These are phyloP conservation scores for Theobroma cacao DNA, from an alignment of 345 rosid genomes.

Conservation along the genomic window DNA sequence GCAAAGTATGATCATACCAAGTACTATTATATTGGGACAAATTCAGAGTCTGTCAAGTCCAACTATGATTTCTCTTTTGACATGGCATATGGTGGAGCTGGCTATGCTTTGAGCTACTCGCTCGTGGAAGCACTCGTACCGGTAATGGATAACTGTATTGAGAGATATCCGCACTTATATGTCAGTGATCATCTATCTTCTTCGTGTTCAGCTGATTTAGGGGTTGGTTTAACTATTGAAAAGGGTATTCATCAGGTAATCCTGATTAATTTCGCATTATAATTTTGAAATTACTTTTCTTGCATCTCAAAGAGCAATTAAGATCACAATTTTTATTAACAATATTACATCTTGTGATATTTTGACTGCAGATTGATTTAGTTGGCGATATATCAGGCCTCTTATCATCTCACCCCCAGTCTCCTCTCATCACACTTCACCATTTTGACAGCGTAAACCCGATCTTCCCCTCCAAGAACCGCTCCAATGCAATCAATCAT, in stretches of 20 bases:
- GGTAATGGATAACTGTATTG: constrained; percentile 42
- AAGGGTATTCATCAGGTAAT: constrained; percentile 62
- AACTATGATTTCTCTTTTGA: constrained; percentile 41
- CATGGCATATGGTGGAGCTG: constrained; percentile 68
- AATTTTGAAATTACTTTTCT: not conserved
- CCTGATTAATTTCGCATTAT: not conserved
- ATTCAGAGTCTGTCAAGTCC: constrained; percentile 35
- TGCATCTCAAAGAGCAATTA: not conserved
- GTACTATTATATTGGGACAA: constrained; percentile 43
- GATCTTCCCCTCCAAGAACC: constrained; percentile 50
- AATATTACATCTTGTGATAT: not conserved
- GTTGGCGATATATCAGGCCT: constrained; percentile 54
- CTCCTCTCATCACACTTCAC: constrained; percentile 52
- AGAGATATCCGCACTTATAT: constrained; percentile 38
- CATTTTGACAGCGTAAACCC: constrained; percentile 56
- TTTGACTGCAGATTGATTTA: constrained; percentile 47
- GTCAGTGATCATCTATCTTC: constrained; percentile 33
- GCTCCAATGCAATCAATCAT: constrained; percentile 39
- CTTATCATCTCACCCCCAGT: constrained; percentile 49
- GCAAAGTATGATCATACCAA: constrained; percentile 47
- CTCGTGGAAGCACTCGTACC: constrained; percentile 35
- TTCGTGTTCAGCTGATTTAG: constrained; percentile 44
- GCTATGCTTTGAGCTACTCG: constrained; percentile 57
- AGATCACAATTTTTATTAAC: not conserved
- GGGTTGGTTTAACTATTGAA: constrained; percentile 31